Evolutionary conservation across 148 eudicot species (phyloP).

Genomic region (Rhododendron molle): DNA sequence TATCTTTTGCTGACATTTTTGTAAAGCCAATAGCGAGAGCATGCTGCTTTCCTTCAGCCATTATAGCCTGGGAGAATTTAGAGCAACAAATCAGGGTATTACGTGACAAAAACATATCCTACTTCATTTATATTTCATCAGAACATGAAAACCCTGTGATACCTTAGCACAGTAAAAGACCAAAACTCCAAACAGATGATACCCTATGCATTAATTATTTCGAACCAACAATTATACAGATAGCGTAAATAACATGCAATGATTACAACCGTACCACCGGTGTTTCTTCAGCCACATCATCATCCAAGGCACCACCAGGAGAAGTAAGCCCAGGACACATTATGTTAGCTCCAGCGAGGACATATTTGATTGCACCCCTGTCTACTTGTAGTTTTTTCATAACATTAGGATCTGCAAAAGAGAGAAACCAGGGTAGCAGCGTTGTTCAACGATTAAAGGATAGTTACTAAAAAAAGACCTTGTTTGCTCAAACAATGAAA

Average conservation of each 20-base stretch:
- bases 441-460: background rate
- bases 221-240: background rate
- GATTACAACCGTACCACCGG: conserved; percentile 62
- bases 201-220: background rate
- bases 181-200: background rate
- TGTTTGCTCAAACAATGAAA: background rate
- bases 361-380: conserved; percentile 92
- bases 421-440: conserved; percentile 6
- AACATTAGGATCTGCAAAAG: conserved; percentile 74
- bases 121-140: background rate
- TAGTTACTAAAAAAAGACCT: background rate
- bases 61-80: conserved; percentile 66
- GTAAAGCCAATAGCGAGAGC: conserved; percentile 99
- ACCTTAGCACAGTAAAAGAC: background rate
- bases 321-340: conserved; percentile 99
- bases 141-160: background rate
- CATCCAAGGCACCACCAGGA: conserved; percentile 93
- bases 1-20: conserved; percentile 95
- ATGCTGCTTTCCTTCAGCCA: conserved; percentile 99
- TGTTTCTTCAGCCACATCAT: conserved; percentile 75
- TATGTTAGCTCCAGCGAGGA: conserved; percentile 93
- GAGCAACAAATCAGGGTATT: conserved; percentile 5
- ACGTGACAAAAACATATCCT: background rate
- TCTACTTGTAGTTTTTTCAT: conserved; percentile 97
- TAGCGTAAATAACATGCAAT: background rate